Evolutionary conservation across 257 asterid genomes (phyloP).

Genomic region (Anisodus tanguticus): DNA sequence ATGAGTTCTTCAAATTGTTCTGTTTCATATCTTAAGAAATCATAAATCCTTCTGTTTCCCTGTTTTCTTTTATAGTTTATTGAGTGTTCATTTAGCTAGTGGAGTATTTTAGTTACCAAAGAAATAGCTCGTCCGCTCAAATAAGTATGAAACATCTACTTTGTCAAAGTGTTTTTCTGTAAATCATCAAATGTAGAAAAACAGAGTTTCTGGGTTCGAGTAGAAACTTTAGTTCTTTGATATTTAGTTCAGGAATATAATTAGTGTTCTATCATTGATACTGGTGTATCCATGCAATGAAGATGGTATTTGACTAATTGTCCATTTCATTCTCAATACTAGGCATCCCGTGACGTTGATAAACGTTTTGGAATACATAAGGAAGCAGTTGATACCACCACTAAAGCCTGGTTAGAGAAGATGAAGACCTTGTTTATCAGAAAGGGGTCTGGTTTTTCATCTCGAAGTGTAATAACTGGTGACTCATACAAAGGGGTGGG

Average conservation of each 20-base stretch:
- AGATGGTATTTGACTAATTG: conserved; percentile 11
- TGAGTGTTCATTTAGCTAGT: not conserved
- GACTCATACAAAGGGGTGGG: conserved; percentile 89
- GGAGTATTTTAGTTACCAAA: conserved; percentile 18
- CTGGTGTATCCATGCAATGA: conserved; percentile 12
- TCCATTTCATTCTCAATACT: conserved; percentile 31
- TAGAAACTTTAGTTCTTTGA: conserved; percentile 9
- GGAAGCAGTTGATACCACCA: conserved; percentile 68
- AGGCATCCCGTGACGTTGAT: conserved; percentile 98
- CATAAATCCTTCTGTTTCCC: not conserved
- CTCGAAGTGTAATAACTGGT: conserved; percentile 95
- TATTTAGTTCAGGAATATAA: not conserved
- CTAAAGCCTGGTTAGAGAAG: conserved; percentile 98
- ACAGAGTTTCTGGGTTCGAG: not conserved
- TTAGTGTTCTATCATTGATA: conserved; percentile 3
- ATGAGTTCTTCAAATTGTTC: not conserved
- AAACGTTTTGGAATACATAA: conserved; percentile 76
- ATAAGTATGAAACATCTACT: conserved; percentile 21
- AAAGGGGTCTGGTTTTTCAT: conserved; percentile 98
- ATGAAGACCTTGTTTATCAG: conserved; percentile 93
- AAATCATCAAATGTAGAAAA: not conserved
- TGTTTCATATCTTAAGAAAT: conserved; percentile 13
- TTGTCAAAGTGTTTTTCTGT: not conserved
- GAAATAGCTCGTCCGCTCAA: not conserved
- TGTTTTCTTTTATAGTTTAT: not conserved